phyloP scores from a whole-genome alignment of 495 filamentous ascomycete species.

The Xylaria longipes region DNA sequence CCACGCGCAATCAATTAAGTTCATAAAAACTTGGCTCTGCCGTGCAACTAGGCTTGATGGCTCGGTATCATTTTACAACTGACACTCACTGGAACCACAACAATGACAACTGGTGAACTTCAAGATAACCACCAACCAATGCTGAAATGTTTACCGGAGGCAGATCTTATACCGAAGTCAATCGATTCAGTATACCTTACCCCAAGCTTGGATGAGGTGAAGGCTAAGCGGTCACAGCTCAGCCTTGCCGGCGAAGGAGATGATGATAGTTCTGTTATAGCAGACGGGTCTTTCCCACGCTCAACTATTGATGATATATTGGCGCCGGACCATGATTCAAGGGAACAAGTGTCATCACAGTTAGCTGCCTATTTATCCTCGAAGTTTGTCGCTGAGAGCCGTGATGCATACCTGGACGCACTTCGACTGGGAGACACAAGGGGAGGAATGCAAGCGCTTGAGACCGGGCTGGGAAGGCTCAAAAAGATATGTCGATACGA shows the following conservation, averaged over 20 bases:
- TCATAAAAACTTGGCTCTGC: constrained; percentile 6
- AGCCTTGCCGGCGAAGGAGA: constrained; percentile 3
- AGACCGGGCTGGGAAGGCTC: constrained; percentile 3
- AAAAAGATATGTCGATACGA: constrained; percentile 6
- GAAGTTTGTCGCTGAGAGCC: constrained; percentile 12
- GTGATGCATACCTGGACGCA: constrained; percentile 17
- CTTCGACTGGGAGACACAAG: constrained; percentile 6
- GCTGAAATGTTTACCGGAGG: constrained; percentile 19
- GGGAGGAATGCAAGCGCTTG: constrained; percentile 1
- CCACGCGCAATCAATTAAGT: background rate
- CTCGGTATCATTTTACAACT: background rate
- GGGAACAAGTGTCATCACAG: background rate
- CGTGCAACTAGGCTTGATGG: background rate
- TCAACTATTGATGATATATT: constrained; percentile 18
- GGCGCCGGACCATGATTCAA: constrained; percentile 2
- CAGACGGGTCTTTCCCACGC: constrained; percentile 16
- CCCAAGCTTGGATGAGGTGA: constrained; percentile 19
- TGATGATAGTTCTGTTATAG: constrained; percentile 14
- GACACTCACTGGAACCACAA: background rate
- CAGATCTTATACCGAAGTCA: constrained; percentile 12
- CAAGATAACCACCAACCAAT: background rate
- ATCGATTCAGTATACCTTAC: constrained; percentile 6
- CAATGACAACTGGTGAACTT: constrained; percentile 11
- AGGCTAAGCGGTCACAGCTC: background rate
- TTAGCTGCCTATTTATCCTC: constrained; percentile 16